Evolutionary conservation across 2,329 filamentous ascomycete species (phyloP).

Genomic region (Anthostomella pinea): DNA sequence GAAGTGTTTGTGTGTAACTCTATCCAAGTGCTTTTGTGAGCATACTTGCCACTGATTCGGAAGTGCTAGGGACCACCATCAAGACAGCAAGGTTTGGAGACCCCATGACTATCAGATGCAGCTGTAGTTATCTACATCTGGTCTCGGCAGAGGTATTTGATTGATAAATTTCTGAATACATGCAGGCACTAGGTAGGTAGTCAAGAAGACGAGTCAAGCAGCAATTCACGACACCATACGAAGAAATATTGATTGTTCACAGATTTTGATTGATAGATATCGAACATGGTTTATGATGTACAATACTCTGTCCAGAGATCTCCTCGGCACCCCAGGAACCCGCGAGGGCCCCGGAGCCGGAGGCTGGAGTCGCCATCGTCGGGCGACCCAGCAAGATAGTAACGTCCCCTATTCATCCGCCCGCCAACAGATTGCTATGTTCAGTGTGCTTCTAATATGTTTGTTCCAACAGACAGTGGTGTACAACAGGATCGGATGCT

Average conservation of each 20-base stretch:
- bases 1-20: too few relatives aligned
- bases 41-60: too few relatives aligned
- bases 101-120: too few relatives aligned
- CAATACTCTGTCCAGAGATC: constrained; percentile 12
- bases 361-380: constrained; percentile 13
- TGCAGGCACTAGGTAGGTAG: too few relatives aligned
- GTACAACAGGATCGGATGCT: constrained; percentile 1
- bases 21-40: too few relatives aligned
- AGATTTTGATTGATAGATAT: constrained; percentile 1
- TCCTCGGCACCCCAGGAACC: constrained; percentile 12
- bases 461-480: constrained; percentile 1
- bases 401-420: constrained; percentile 16
- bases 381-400: constrained; percentile 15
- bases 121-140: too few relatives aligned
- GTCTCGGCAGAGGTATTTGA: too few relatives aligned
- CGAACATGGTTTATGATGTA: constrained; percentile 12
- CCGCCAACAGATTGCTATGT: constrained; percentile 5
- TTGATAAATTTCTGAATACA: too few relatives aligned
- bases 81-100: too few relatives aligned
- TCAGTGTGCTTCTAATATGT: not conserved
- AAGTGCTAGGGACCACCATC: too few relatives aligned
- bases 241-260: not conserved
- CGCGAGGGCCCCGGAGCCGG: constrained; percentile 8
- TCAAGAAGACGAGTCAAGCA: too few relatives aligned
- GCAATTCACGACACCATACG: too few relatives aligned